Base-by-base conservation (phyloP, 2,329 filamentous ascomycete genomes). In the Bertia moriformis region DNA sequence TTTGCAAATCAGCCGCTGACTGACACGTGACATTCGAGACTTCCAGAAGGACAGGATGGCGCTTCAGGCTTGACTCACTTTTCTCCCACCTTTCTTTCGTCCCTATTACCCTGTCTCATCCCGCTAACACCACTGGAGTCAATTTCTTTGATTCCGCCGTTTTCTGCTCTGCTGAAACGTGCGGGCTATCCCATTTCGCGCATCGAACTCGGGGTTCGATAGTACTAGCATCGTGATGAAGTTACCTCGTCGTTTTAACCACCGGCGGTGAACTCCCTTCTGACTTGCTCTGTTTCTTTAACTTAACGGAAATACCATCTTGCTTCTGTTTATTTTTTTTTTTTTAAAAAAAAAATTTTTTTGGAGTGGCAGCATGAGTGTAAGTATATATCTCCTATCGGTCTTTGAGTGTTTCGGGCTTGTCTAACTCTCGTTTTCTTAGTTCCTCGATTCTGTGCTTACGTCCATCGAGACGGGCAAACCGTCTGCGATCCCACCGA, bases 361-460 rank as follows among this genome's bases (percentile, higher is more conserved):
- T n/a, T 29, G 24, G n/a, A n/a, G 10, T 10, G 24, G 10, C 24
- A 35, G 7, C 32, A 35, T 35, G 32, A 35, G 32, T 35, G 32
- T 35, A 13, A 12, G 32, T 35, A 10, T 17, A 27, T 15, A 13
- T 35, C 15, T 17, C 15, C 7, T 18, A 35, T 35, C 32, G 15
- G 10, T 27, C n/a, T 27, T n/a, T n/a, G n/a, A n/a, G n/a, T 53
- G 60, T 63, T 53, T 43, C 52, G 41, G 40, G n/a, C 39, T 40
- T 35, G 40, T 52, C 56, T 38, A 57, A 42, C 33, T 38, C 33
- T n/a, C n/a, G n/a, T n/a, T 24, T 32, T 12, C 18, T n/a, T 42
- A 67, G 63, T 67, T 68, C 45, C 59, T 69, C 41, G 65, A 65
- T 48, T 67, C 65, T 17, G 59, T 69, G 29, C 59, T 69, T 43